Conservation (phyloP, 768 basidiomycete species). For the Tephrocybe sp. region DNA sequence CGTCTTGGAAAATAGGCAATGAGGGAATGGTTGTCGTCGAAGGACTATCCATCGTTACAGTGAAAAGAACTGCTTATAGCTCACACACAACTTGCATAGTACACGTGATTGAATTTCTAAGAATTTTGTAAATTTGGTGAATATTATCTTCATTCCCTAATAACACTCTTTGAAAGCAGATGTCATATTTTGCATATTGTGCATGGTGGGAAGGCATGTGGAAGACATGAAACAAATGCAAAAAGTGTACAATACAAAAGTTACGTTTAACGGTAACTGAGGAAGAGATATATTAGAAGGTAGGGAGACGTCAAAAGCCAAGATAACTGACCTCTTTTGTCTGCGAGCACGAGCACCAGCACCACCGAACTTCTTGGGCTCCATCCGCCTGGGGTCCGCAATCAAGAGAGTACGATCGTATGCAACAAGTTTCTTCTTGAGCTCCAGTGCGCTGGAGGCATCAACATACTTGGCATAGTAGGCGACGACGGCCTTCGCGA, state of each 20-base stretch:
- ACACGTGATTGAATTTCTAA: too few species aligned
- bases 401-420: constrained; percentile 92
- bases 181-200: constrained; percentile 28
- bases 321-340: constrained; percentile 77
- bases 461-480: constrained; percentile 99
- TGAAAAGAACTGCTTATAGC: too few species aligned
- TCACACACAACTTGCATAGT: too few species aligned
- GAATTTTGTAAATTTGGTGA: too few species aligned
- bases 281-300: constrained; percentile 14
- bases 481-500: constrained; percentile 95
- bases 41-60: too few species aligned
- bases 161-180: constrained; percentile 1
- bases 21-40: too few species aligned
- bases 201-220: constrained; percentile 31
- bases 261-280: constrained; percentile 74
- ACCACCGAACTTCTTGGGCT: constrained; percentile 99
- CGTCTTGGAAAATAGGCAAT: constrained; percentile 29
- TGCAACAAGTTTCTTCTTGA: constrained; percentile 96
- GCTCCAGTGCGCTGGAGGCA: constrained; percentile 92
- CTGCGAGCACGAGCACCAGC: constrained; percentile 96
- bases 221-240: constrained; percentile 42
- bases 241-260: constrained; percentile 28
- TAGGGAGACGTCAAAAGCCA: background rate
- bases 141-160: too few species aligned
- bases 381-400: constrained; percentile 95